A percentile compares a stretch with the other conserved stretches of the same genome.
Evolutionary conservation across 2,329 filamentous ascomycete genomes (phyloP).

Genomic region (Penicillium sp.): DNA sequence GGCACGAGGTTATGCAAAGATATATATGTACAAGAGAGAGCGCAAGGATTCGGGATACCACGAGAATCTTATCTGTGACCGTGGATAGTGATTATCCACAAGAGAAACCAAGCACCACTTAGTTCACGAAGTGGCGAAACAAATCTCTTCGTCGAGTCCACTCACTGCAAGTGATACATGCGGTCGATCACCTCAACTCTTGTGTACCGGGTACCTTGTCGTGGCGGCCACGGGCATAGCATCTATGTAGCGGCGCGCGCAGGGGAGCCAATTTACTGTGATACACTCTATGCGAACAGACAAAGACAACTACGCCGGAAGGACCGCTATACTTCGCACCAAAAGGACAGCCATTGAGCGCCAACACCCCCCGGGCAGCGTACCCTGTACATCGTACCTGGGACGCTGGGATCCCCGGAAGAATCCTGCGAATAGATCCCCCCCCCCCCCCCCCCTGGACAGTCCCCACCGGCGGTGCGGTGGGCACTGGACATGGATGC

Average conservation of each 20-base stretch:
- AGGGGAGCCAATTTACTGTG: too few species aligned
- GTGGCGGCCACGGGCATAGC: background rate
- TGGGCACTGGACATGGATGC: slow-evolving; percentile 30
- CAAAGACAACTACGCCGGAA: background rate
- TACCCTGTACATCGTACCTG: slow-evolving; percentile 14
- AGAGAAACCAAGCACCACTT: background rate
- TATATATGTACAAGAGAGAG: too few species aligned
- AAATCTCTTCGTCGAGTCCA: background rate
- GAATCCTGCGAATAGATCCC: slow-evolving; percentile 26
- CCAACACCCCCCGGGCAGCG: background rate
- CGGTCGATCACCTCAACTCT: slow-evolving; percentile 3
- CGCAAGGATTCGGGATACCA: too few species aligned
- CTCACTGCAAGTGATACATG: background rate
- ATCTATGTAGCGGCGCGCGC: background rate
- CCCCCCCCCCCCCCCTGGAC: slow-evolving; percentile 13
- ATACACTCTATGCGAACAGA: too few species aligned
- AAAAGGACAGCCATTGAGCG: background rate
- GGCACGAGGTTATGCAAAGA: too few species aligned
- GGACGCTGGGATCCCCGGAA: slow-evolving; percentile 19
- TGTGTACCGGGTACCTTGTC: slow-evolving; percentile 11
- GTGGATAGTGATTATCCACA: too few species aligned
- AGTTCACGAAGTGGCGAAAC: background rate
- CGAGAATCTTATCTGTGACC: too few species aligned
- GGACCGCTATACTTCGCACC: background rate
- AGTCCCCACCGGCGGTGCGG: slow-evolving; percentile 21